Evolutionary conservation across 148 eudicot genomes (phyloP), one percentile per base, ranked within the genome.

Genomic region (Silene uniflora): DNA sequence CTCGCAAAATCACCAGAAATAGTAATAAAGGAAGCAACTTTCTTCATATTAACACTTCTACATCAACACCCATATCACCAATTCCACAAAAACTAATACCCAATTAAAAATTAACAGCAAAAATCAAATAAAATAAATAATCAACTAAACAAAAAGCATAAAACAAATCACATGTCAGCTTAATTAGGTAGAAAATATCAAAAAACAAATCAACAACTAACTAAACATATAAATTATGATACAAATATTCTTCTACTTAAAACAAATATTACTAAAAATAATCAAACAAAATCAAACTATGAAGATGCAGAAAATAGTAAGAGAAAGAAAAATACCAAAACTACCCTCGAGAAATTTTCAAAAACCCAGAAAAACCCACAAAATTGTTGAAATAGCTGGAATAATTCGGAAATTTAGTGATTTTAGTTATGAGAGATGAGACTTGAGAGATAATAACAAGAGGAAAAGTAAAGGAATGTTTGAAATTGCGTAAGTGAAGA

Each of bases 251-350:
- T 16, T 32, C 21, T 32, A 27, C 17, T 66, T 6, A 24, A 3
- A 39, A 25, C 11, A 64, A 27, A 64, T 25, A 64, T 10, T 17
- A 39, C 44, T 39, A 39, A 39, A 18, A 35, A 42, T 19, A 68
- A 68, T 42, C 71, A 29, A 10, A 19, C 54, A 68, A 19, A 42
- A 69, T 6, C 8, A 69, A 16, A 35, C 69, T 32, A 22, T 0
- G 0, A 69, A 69, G 72, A 69, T 46, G 58, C 58, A 46, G 49
- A n/a, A 69, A 69, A 69, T 47, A 69, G 58, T 69, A 35, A 66
- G 23, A 46, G 17, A 21, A 12, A 13, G 49, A 69, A 69, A 69
- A 0, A 66, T 69, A 69, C 72, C 72, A 21, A 69, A 66, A 35
- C 0, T 66, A 35, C 69, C 69, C 68, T 52, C 56, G 56, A 52